Evolutionary conservation across 495 filamentous ascomycete species (phyloP).

Genomic region (Podospora pseudocomata): DNA sequence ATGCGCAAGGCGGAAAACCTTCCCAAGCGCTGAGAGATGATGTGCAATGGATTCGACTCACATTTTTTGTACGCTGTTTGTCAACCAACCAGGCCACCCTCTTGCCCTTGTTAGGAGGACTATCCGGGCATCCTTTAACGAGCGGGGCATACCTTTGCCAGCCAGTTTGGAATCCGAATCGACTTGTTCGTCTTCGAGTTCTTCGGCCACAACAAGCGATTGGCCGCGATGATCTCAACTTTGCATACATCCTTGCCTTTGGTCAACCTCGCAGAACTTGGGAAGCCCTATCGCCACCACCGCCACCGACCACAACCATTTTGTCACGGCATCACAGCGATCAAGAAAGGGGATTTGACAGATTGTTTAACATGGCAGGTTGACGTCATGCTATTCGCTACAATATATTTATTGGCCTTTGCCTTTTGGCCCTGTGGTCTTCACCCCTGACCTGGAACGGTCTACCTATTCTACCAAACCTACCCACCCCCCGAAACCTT

Average conservation of each 20-base stretch:
- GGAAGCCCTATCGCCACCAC: no score
- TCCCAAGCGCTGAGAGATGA: background rate
- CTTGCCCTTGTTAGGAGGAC: no score
- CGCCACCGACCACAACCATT: background rate
- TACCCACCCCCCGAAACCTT: background rate
- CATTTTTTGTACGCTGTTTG: background rate
- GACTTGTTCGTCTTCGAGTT: no score
- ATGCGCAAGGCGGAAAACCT: background rate
- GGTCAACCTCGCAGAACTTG: no score
- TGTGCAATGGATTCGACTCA: background rate
- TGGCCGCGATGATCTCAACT: no score
- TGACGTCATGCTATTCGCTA: background rate
- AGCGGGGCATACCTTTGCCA: no score
- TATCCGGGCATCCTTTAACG: no score
- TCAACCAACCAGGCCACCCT: no score
- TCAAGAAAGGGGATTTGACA: background rate
- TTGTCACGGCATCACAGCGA: background rate
- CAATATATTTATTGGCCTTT: background rate
- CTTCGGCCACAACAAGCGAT: no score
- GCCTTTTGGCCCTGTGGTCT: background rate
- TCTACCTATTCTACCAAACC: background rate
- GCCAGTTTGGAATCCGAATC: no score
- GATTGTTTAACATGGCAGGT: background rate
- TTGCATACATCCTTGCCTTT: no score
- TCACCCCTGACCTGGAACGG: no score